These are phyloP conservation scores for Emmonsia crescens DNA, from an alignment of 2,329 filamentous ascomycete species.

Conservation along the genomic window DNA sequence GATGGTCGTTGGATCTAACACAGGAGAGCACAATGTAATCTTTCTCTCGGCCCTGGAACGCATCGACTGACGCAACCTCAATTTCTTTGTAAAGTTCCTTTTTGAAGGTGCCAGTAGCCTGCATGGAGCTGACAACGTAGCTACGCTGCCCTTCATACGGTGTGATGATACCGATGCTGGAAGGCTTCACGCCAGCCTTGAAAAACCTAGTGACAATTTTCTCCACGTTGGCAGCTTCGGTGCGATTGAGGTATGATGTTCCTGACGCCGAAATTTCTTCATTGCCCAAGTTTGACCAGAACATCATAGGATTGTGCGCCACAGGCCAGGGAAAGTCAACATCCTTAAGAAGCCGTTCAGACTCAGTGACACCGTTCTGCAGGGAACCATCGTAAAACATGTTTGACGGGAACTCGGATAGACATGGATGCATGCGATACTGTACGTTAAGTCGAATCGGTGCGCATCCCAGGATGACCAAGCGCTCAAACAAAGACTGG, in stretches of 20 bases:
- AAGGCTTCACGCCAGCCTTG: slow-evolving; percentile 91
- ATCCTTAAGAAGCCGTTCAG: slow-evolving; percentile 77
- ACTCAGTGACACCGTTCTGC: slow-evolving; percentile 89
- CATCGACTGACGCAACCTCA: slow-evolving; percentile 94
- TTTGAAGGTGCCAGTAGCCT: slow-evolving; percentile 91
- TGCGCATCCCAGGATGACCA: slow-evolving; percentile 80
- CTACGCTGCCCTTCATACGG: slow-evolving; percentile 97
- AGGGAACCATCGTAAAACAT: slow-evolving; percentile 99
- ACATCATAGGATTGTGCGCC: slow-evolving; percentile 95
- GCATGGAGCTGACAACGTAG: slow-evolving; percentile 99
- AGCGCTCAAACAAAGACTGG: slow-evolving; percentile 94
- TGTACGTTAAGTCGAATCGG: slow-evolving; percentile 93
- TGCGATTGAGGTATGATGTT: slow-evolving; percentile 95
- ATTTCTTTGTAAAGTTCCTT: slow-evolving; percentile 99
- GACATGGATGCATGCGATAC: slow-evolving; percentile 97
- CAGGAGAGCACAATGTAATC: slow-evolving; percentile 98
- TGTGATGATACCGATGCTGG: slow-evolving; percentile 93
- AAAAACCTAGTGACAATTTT: slow-evolving; percentile 98
- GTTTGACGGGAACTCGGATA: slow-evolving; percentile 95
- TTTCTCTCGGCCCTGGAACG: slow-evolving; percentile 97
- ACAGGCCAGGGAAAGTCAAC: slow-evolving; percentile 98
- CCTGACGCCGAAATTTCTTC: slow-evolving; percentile 97
- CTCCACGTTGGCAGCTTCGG: slow-evolving; percentile 93
- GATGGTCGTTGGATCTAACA: slow-evolving; percentile 96
- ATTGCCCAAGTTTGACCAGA: slow-evolving; percentile 96